These are phyloP conservation scores for Globisporangium rhizosaccharum DNA, from an alignment of 352 stramenopile genomes.

Conservation along the genomic window DNA sequence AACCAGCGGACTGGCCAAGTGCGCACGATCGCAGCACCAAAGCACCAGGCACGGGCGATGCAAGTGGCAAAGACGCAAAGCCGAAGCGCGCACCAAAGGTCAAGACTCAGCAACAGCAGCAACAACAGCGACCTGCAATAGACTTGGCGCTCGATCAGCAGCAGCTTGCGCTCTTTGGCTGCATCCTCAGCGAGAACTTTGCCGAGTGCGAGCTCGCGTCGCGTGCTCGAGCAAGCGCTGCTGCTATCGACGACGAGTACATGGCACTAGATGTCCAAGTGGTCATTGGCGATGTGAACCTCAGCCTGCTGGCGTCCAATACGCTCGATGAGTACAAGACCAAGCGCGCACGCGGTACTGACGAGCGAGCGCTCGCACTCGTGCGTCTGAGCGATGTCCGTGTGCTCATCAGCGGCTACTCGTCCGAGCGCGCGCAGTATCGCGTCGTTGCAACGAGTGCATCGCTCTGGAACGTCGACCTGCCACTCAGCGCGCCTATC, in stretches of 20 bases:
- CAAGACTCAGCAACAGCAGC: conserved; percentile 6
- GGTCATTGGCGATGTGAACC: conserved; percentile 31
- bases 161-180: conserved; percentile 57
- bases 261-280: conserved; percentile 38
- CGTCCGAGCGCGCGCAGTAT: conserved; percentile 48
- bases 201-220: conserved; percentile 14
- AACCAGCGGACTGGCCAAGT: conserved; percentile 28
- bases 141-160: conserved; percentile 46
- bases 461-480: conserved; percentile 45
- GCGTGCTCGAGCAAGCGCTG: background rate
- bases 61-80: background rate
- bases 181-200: conserved; percentile 63
- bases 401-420: conserved; percentile 35
- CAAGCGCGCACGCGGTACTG: conserved; percentile 11
- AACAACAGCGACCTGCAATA: conserved; percentile 9
- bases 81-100: conserved; percentile 2
- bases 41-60: too few relatives aligned
- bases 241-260: conserved; percentile 31
- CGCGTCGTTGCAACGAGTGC: conserved; percentile 31
- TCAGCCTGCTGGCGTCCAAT: conserved; percentile 28
- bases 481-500: conserved; percentile 2
- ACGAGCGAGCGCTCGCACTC: conserved; percentile 32
- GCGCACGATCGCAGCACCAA: background rate
- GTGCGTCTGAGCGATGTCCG: conserved; percentile 35
- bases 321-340: conserved; percentile 6